Conservation (phyloP, 1,284 basidiomycete species). For the Trametes versicolor region DNA sequence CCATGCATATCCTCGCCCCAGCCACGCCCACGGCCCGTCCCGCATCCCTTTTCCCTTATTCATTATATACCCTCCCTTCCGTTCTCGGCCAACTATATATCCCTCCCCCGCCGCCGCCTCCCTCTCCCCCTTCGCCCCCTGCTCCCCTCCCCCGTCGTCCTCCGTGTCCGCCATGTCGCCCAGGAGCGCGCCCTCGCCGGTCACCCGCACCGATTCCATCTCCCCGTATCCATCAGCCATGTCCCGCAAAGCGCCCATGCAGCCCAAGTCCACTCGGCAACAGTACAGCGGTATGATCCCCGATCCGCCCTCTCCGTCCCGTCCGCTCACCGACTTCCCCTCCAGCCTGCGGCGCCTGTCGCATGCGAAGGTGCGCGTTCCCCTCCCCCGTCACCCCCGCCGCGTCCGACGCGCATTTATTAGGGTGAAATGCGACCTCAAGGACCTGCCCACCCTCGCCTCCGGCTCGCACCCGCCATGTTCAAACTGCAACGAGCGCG, state of each 20-base stretch:
- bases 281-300: conserved; percentile 40
- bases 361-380: conserved; percentile 75
- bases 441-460: conserved; percentile 66
- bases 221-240: conserved; percentile 37
- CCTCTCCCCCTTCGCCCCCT: conserved; percentile 20
- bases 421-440: conserved; percentile 85
- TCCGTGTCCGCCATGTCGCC: conserved; percentile 59
- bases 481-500: conserved; percentile 88
- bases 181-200: conserved; percentile 34
- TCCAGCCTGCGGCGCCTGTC: conserved; percentile 89
- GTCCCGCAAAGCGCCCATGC: conserved; percentile 34
- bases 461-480: conserved; percentile 69
- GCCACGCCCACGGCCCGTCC: conserved; percentile 22
- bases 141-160: conserved; percentile 19
- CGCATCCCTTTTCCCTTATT: conserved; percentile 20
- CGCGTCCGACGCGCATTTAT: conserved; percentile 21
- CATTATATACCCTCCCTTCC: conserved; percentile 41
- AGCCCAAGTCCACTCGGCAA: conserved; percentile 41
- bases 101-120: conserved; percentile 23
- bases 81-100: conserved; percentile 27
- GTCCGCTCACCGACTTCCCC: conserved; percentile 29
- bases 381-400: conserved; percentile 13
- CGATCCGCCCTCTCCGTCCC: conserved; percentile 50
- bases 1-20: conserved; percentile 17
- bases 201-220: conserved; percentile 34